Percentiles rank a stretch among this genome's conserved stretches.
Conservation (phyloP, 345 rosid species). For the Ceriops tagal region DNA sequence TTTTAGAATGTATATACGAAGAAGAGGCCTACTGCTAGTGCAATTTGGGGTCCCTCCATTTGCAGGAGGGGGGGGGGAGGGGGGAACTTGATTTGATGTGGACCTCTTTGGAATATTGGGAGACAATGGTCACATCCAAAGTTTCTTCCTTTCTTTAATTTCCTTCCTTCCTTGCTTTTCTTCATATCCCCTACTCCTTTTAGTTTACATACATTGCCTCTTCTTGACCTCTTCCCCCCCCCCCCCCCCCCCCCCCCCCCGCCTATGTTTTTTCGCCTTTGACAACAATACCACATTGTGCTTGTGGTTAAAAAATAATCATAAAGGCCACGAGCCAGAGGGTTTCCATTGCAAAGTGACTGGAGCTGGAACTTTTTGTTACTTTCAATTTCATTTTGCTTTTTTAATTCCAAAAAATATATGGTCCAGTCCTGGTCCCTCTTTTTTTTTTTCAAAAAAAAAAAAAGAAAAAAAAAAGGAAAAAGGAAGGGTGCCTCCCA, state of each 20-base stretch:
- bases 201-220: slow-evolving; percentile 24
- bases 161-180: slow-evolving; percentile 6
- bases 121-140: slow-evolving; percentile 46
- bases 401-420: not conserved
- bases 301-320: not conserved
- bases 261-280: slow-evolving; percentile 21
- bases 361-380: not conserved
- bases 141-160: slow-evolving; percentile 27
- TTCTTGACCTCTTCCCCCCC: slow-evolving; percentile 29
- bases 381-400: not conserved
- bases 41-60: slow-evolving; percentile 37
- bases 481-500: not conserved
- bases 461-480: not conserved
- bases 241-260: slow-evolving; percentile 23
- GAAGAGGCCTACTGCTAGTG: slow-evolving; percentile 12
- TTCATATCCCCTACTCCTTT: slow-evolving; percentile 18
- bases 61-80: slow-evolving; percentile 21
- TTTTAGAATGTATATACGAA: slow-evolving; percentile 2
- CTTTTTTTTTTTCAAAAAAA: too few species aligned
- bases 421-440: not conserved
- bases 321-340: not conserved
- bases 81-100: slow-evolving; percentile 26
- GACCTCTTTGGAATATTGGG: slow-evolving; percentile 48
- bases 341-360: not conserved
- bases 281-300: slow-evolving; percentile 9